These are phyloP conservation scores for Stylonectria norvegica DNA, from an alignment of 2,329 filamentous ascomycete species.

Conservation along the genomic window DNA sequence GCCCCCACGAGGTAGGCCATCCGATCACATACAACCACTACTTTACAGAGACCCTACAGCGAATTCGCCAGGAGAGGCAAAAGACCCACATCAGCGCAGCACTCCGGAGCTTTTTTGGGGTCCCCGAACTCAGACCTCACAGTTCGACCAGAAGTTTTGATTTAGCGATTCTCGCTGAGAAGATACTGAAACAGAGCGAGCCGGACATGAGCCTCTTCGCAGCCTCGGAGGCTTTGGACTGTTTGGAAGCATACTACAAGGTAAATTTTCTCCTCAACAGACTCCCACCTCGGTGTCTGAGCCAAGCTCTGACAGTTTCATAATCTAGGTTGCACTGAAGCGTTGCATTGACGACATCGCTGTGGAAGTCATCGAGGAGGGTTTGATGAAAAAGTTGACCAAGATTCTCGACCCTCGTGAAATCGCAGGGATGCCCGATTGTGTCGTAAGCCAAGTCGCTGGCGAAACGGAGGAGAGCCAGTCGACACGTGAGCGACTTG, in stretches of 20 bases:
- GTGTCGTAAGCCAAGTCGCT: not conserved
- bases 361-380: not conserved
- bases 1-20: constrained; percentile 24
- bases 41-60: constrained; percentile 39
- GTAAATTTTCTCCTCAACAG: constrained; percentile 17
- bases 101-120: constrained; percentile 13
- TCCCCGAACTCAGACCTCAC: too few relatives aligned
- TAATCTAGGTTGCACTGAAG: not conserved
- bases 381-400: not conserved
- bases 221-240: constrained; percentile 31
- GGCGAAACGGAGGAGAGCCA: not conserved
- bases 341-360: not conserved
- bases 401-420: not conserved
- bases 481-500: not conserved
- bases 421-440: not conserved
- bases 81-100: constrained; percentile 10
- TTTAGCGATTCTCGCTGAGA: not conserved
- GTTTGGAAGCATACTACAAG: constrained; percentile 40
- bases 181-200: constrained; percentile 7
- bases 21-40: constrained; percentile 53
- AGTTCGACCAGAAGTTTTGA: too few relatives aligned
- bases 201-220: constrained; percentile 32
- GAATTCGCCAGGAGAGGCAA: constrained; percentile 20
- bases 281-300: too few relatives aligned
- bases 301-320: not conserved